Conservation (phyloP, 495 filamentous ascomycete species). For the Hapsidospora chrysogenum region DNA sequence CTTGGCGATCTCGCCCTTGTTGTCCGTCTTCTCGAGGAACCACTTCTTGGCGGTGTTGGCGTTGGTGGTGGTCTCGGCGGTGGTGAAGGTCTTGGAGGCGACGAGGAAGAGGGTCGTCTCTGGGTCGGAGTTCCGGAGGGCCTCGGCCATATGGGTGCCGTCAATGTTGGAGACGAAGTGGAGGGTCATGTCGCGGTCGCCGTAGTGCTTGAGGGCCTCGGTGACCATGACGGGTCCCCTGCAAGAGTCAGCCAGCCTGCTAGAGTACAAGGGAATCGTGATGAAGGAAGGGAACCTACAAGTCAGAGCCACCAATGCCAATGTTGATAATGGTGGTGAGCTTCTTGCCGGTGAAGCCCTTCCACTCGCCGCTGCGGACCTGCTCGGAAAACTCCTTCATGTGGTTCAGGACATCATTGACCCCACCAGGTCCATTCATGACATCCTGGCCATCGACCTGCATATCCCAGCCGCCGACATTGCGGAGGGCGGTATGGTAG, state of each 20-base stretch:
- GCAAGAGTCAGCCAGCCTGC: not conserved
- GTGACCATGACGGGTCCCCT: slow-evolving; percentile 98
- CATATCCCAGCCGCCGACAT: slow-evolving; percentile 71
- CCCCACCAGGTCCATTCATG: slow-evolving; percentile 53
- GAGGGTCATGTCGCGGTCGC: slow-evolving; percentile 62
- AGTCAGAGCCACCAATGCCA: slow-evolving; percentile 94
- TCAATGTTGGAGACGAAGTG: slow-evolving; percentile 99
- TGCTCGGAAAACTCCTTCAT: slow-evolving; percentile 96
- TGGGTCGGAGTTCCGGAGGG: slow-evolving; percentile 70
- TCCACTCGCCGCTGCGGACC: slow-evolving; percentile 90
- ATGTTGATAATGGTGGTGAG: slow-evolving; percentile 94
- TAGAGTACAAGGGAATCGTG: not conserved
- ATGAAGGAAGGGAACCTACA: slow-evolving; percentile 53
- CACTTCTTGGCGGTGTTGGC: slow-evolving; percentile 91
- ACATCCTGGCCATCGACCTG: slow-evolving; percentile 89
- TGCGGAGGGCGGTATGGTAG: slow-evolving; percentile 87
- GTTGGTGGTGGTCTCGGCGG: slow-evolving; percentile 91
- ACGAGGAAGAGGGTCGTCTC: slow-evolving; percentile 96
- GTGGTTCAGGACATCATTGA: slow-evolving; percentile 81
- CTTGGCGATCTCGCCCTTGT: slow-evolving; percentile 78
- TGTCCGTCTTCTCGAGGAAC: slow-evolving; percentile 72
- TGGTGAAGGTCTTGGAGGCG: slow-evolving; percentile 98
- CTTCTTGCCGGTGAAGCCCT: slow-evolving; percentile 95
- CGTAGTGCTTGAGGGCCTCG: slow-evolving; percentile 90
- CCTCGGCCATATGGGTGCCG: slow-evolving; percentile 93